Evolutionary conservation across 192 early-diverging fungal species (phyloP).

Genomic region (Mortierella hygrophila): DNA sequence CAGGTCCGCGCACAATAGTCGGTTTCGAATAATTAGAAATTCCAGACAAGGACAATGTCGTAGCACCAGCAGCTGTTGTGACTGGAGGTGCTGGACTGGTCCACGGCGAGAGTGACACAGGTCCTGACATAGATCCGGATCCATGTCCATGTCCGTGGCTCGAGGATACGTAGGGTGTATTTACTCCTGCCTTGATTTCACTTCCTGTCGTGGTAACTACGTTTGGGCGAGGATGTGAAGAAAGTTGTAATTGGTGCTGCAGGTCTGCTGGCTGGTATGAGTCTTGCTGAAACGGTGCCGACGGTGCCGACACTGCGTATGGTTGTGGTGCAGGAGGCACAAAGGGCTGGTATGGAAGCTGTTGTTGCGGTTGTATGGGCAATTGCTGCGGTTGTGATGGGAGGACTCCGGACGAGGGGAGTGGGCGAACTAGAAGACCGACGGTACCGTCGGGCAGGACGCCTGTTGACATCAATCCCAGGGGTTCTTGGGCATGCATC

Average conservation of each 20-base stretch:
- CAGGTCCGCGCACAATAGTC: neutral
- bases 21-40: neutral
- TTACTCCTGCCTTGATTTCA: constrained; percentile 2
- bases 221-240: constrained; percentile 11
- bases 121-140: neutral
- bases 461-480: constrained; percentile 2
- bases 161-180: neutral
- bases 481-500: constrained; percentile 29
- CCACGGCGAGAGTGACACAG: neutral
- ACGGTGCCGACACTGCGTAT: neutral
- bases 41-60: neutral
- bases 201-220: neutral
- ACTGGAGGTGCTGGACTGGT: neutral
- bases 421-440: constrained; percentile 13
- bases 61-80: neutral
- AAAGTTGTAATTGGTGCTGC: constrained; percentile 12
- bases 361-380: constrained; percentile 1
- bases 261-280: neutral
- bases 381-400: neutral
- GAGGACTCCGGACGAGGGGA: neutral
- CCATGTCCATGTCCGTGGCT: neutral
- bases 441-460: constrained; percentile 16
- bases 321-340: neutral
- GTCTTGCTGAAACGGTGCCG: neutral
- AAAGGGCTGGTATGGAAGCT: neutral